Conservation (phyloP, 768 basidiomycete species). For the Ramaria rubella region DNA sequence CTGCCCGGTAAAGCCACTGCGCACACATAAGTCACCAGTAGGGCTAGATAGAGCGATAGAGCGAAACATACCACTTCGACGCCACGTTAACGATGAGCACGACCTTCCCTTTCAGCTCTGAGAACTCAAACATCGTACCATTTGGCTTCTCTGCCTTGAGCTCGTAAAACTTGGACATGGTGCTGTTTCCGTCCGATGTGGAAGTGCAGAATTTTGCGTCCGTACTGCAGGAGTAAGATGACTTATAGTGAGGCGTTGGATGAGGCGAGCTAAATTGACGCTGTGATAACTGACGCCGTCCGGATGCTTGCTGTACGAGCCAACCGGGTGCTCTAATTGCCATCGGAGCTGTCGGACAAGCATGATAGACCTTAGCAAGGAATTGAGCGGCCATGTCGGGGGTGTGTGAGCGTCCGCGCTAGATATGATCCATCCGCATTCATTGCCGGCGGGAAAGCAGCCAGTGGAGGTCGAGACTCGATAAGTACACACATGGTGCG, state of each 20-base stretch:
- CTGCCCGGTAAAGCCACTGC: constrained; percentile 78
- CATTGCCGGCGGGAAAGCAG: too few species aligned
- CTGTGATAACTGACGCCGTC: not conserved
- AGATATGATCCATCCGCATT: too few species aligned
- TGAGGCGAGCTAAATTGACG: not conserved
- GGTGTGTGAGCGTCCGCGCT: too few species aligned
- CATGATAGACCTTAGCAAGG: not conserved
- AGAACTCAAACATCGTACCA: constrained; percentile 52
- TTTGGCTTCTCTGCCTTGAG: constrained; percentile 60
- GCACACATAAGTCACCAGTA: constrained; percentile 2
- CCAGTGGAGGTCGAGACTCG: too few species aligned
- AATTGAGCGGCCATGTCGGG: not conserved
- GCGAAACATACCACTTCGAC: constrained; percentile 53
- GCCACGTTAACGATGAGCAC: constrained; percentile 76
- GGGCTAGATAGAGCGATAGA: not conserved
- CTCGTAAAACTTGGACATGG: constrained; percentile 50
- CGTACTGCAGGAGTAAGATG: not conserved
- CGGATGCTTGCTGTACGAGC: not conserved
- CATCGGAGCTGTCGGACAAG: not conserved
- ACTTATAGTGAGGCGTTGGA: too few species aligned
- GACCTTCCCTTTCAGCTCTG: constrained; percentile 57
- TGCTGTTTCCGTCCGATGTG: not conserved
- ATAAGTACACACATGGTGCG: too few species aligned
- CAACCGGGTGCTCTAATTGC: not conserved
- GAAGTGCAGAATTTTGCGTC: not conserved